phyloP scores from a whole-genome alignment of 192 early-diverging fungal genomes.

The Kickxella alabastrina region DNA sequence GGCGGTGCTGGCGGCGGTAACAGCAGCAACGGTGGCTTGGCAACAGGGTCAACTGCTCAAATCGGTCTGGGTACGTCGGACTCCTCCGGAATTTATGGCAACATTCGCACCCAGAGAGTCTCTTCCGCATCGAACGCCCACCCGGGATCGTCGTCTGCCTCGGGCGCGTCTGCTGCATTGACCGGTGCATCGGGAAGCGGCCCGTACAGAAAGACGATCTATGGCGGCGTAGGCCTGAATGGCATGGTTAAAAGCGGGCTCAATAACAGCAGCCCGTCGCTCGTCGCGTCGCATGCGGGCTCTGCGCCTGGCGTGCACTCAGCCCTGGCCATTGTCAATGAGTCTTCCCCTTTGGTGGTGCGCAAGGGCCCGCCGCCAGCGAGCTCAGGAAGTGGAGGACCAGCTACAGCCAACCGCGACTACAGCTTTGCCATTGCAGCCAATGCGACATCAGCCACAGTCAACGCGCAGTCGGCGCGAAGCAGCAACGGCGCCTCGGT shows the following conservation, averaged over 20 bases:
- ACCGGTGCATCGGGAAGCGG: constrained; percentile 4
- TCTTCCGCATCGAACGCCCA: constrained; percentile 39
- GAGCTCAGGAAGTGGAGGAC: not conserved
- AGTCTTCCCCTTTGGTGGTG: not conserved
- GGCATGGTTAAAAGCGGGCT: constrained; percentile 28
- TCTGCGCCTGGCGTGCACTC: constrained; percentile 1
- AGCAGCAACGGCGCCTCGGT: constrained; percentile 38
- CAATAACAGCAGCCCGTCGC: constrained; percentile 38
- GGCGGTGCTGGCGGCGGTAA: no score
- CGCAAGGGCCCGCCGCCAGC: constrained; percentile 42
- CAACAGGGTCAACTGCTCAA: not conserved
- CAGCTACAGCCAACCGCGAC: constrained; percentile 26
- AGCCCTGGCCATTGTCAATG: not conserved
- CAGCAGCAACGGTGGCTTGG: not conserved
- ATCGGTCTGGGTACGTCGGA: not conserved
- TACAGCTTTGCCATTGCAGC: constrained; percentile 49
- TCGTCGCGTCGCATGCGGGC: constrained; percentile 4
- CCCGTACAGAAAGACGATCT: constrained; percentile 40
- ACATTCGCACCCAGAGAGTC: constrained; percentile 33
- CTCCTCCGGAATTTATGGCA: constrained; percentile 23
- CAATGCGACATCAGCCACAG: not conserved
- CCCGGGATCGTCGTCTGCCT: not conserved
- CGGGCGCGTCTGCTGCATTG: constrained; percentile 4
- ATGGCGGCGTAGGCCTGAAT: constrained; percentile 32
- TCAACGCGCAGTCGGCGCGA: constrained; percentile 21